Base-by-base conservation (phyloP, 2,329 filamentous ascomycete species). In the Trichoderma lentiforme region DNA sequence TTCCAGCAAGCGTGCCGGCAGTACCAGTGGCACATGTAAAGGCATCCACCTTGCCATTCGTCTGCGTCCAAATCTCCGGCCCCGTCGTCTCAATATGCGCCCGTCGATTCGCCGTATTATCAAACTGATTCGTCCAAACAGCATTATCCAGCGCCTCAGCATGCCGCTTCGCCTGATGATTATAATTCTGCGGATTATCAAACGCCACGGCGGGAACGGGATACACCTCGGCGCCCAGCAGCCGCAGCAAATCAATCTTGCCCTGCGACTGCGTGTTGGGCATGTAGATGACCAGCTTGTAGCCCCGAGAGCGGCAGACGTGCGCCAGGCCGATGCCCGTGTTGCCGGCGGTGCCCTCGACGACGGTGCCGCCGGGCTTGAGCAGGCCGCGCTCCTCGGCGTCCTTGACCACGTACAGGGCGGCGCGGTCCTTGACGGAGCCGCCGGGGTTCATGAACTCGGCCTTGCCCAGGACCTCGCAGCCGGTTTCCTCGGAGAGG, bases 381-480 rank as follows among this genome's bases (percentile, higher is more conserved):
- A 99, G 86, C 3, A 95, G 87, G 0, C 95, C 95, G 72, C 88
- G 90, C 83, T 96, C 93, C 83, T 99, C 96, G 73, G 96, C 96
- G 84, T 98, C 92, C 79, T 93, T 91, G 76, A 99, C 93, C 6
- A 98, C 93, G 84, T 93, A 99, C 63, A 98, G 89, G 4, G 96
- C 96, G 3, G 96, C 96, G 74, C 96, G 93, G 84, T 99, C 96
- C 85, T 99, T 99, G 81, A 99, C 92, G 70, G 92, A 95, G 73
- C 96, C 96, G 76, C 96, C 96, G 1, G 96, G 96, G 86, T 99
- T 99, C 87, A 97, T 96, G 85, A 99, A 99, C 82, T 99, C 96
- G 77, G 96, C 95, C 83, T 99, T 99, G 79, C 95, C 96, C 53
- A 98, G 90, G 72, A 99, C 86, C 77, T 97, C 93, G 87, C 96